Evolutionary conservation across 2,329 filamentous ascomycete genomes (phyloP), one percentile per base, ranked within the genome.

Genomic region (Penicillium sp.): DNA sequence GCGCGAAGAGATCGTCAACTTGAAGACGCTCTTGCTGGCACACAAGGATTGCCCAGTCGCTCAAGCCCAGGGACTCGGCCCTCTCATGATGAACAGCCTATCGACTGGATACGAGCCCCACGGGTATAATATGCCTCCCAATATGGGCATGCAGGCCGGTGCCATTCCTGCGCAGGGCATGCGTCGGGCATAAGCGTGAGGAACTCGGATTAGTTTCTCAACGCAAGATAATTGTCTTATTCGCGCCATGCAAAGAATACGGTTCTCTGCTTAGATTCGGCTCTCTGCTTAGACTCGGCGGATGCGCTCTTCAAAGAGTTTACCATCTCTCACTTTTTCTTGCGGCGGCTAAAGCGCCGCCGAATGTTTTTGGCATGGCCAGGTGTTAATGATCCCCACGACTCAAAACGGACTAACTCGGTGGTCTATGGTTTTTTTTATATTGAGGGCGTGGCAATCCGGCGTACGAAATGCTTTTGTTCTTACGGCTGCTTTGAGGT

Each of bases 41-140:
- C 93, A 99, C 72, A 97, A 97, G 68, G 92, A 97, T 68, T 97
- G 93, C 60, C 89, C 92, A 0, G 87, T 97, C 7, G 90, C 90
- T 3, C 88, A 95, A 67, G 85, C 89, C 38, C 91, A 96, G 69
- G 87, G 87, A 3, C 75, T 93, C 14, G 66, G 64, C 25, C 66
- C 69, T 14, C 61, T 73, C 29, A 66, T 71, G 59, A 72, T 72
- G 68, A 71, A 70, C 35, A 66, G 67, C 45, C 65, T 72, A 62
- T 56, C 62, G 14, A 57, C 70, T 41, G 72, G 72, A 38, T 70
- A 62, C 41, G 71, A 74, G 16, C 64, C 66, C 16, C 71, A 74
- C 49, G 71, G 70, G 3, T 74, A 74, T 56, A 68, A 65, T 45
- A 72, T 75, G 60, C 60, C 67, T 18, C 64, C 63, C 46, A 65